Conservation (phyloP, 805 yeast genomes). For the Torulaspora gathmanii region DNA sequence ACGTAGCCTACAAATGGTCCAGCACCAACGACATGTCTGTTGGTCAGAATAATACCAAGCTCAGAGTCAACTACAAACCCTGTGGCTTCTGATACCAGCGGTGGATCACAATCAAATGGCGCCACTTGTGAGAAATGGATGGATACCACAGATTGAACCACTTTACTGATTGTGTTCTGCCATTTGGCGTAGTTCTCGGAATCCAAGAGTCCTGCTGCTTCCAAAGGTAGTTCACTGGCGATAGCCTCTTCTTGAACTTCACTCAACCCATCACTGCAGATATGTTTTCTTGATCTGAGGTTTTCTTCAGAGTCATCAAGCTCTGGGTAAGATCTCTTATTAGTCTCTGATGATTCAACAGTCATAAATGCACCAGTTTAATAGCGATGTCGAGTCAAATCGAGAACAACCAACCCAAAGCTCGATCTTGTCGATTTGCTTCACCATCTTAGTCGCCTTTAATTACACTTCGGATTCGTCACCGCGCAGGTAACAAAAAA, state of each 20-base stretch:
- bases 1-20: slow-evolving; percentile 92
- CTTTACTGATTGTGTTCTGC: slow-evolving; percentile 77
- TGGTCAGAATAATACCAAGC: slow-evolving; percentile 79
- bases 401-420: not conserved
- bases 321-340: slow-evolving; percentile 18
- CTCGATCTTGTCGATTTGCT: too few species aligned
- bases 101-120: slow-evolving; percentile 78
- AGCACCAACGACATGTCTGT: slow-evolving; percentile 92
- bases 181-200: slow-evolving; percentile 45
- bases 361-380: slow-evolving; percentile 5
- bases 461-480: not conserved
- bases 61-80: slow-evolving; percentile 88
- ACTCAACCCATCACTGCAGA: not conserved
- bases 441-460: not conserved
- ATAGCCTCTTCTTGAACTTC: slow-evolving; percentile 8
- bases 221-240: slow-evolving; percentile 15
- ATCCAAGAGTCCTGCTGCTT: slow-evolving; percentile 7
- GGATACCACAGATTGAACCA: slow-evolving; percentile 81
- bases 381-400: not conserved
- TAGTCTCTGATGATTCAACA: slow-evolving; percentile 1
- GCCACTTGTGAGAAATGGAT: slow-evolving; percentile 85
- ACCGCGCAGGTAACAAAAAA: slow-evolving; percentile 6
- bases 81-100: slow-evolving; percentile 84
- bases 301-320: slow-evolving; percentile 7
- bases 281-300: not conserved